A percentile compares a stretch with the other conserved stretches of the same genome.
Evolutionary conservation across 2,329 filamentous ascomycete species (phyloP).

Genomic region (Cyphellophora europaea): DNA sequence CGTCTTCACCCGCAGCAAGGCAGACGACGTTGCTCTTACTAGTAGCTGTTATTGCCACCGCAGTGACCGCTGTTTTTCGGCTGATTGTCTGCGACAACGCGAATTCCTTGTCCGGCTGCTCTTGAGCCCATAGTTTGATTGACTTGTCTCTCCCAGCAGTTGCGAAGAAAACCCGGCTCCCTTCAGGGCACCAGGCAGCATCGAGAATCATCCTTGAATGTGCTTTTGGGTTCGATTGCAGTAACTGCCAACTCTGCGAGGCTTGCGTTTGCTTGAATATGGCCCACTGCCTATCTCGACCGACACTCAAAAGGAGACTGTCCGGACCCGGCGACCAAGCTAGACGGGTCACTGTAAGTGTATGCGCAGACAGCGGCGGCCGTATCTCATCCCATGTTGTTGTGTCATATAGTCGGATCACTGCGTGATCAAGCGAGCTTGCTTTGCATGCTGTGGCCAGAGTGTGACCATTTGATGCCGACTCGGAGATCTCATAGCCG

Average conservation of each 20-base stretch:
- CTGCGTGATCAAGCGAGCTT: conserved; percentile 85
- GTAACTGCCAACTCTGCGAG: conserved; percentile 43
- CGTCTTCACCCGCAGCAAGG: conserved; percentile 39
- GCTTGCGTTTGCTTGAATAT: conserved; percentile 53
- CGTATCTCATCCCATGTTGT: conserved; percentile 77
- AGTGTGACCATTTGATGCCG: conserved; percentile 64
- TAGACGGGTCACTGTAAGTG: conserved; percentile 74
- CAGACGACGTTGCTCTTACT: conserved; percentile 22
- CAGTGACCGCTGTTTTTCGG: conserved; percentile 55
- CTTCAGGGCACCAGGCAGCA: conserved; percentile 64
- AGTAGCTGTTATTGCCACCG: conserved; percentile 54
- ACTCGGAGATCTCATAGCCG: conserved; percentile 88
- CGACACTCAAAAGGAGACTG: conserved; percentile 70
- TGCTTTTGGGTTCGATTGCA: conserved; percentile 66
- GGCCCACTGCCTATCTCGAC: conserved; percentile 84
- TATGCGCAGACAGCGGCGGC: conserved; percentile 74
- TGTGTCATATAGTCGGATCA: conserved; percentile 85
- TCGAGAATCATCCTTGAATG: conserved; percentile 90
- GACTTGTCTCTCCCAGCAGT: conserved; percentile 86
- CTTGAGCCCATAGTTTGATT: conserved; percentile 60
- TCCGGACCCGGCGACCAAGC: conserved; percentile 66
- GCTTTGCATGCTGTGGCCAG: conserved; percentile 91
- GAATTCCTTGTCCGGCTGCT: conserved; percentile 31
- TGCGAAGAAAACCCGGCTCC: conserved; percentile 51
- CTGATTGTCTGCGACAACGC: conserved; percentile 45